These are phyloP conservation scores for Hippophae tibetana DNA, from an alignment of 306 rosid species.

Conservation along the genomic window DNA sequence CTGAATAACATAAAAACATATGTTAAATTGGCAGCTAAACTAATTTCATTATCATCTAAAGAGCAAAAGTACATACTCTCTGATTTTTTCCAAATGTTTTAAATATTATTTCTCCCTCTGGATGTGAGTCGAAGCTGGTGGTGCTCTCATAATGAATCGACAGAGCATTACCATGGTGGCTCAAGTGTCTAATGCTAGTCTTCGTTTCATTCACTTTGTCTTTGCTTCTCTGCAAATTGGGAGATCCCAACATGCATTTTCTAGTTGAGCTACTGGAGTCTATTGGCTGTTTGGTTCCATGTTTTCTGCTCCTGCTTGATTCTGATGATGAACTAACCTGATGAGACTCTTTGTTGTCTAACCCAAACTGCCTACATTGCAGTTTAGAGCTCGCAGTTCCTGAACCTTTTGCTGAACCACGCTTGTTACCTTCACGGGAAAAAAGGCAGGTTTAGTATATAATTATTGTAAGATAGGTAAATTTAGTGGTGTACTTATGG, in stretches of 20 bases:
- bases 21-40: constrained; percentile 14
- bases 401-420: constrained; percentile 24
- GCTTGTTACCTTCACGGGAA: constrained; percentile 21
- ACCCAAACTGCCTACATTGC: constrained; percentile 37
- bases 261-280: constrained; percentile 33
- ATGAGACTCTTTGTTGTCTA: constrained; percentile 48
- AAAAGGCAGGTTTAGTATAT: no score
- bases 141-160: constrained; percentile 43
- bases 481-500: no score
- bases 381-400: constrained; percentile 52
- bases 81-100: neutral
- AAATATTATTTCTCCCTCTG: constrained; percentile 18
- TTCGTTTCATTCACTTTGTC: constrained; percentile 26
- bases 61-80: constrained; percentile 34
- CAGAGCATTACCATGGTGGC: constrained; percentile 28
- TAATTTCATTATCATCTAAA: constrained; percentile 5
- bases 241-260: constrained; percentile 32
- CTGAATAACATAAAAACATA: constrained; percentile 17
- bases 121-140: constrained; percentile 7
- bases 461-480: no score
- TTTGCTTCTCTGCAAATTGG: constrained; percentile 31
- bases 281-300: constrained; percentile 20
- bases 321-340: constrained; percentile 30
- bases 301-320: constrained; percentile 37
- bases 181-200: constrained; percentile 25